Conservation (phyloP, 208 protist species). For the Giardia muris region DNA sequence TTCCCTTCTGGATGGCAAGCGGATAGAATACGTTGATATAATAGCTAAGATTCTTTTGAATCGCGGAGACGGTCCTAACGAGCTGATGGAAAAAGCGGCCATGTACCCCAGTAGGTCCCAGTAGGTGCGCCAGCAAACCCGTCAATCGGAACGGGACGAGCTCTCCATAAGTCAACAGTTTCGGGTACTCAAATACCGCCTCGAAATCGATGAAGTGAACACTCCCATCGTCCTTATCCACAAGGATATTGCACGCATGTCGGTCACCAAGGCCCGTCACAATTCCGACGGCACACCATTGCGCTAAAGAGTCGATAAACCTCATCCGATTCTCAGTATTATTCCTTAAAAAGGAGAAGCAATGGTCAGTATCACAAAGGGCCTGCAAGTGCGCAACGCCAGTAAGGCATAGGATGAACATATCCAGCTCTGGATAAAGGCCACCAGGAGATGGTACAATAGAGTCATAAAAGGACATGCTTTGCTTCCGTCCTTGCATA, state of each 20-base stretch:
- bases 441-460: background rate
- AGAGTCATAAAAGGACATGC: background rate
- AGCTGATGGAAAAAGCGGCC: background rate
- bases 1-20: background rate
- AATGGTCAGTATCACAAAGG: background rate
- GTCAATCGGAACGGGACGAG: background rate
- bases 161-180: background rate
- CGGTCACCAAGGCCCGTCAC: background rate
- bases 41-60: background rate
- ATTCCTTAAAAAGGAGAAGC: background rate
- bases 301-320: background rate
- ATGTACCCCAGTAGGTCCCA: background rate
- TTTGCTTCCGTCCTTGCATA: background rate
- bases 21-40: background rate
- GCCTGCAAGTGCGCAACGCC: background rate
- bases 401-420: background rate
- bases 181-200: background rate
- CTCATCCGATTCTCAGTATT: background rate
- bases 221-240: background rate
- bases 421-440: background rate
- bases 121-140: background rate
- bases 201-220: background rate
- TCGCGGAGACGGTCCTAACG: background rate
- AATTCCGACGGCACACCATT: background rate
- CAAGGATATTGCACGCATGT: background rate